phyloP scores from a whole-genome alignment of 176 grass and related monocot species.

The Raddia distichophylla region DNA sequence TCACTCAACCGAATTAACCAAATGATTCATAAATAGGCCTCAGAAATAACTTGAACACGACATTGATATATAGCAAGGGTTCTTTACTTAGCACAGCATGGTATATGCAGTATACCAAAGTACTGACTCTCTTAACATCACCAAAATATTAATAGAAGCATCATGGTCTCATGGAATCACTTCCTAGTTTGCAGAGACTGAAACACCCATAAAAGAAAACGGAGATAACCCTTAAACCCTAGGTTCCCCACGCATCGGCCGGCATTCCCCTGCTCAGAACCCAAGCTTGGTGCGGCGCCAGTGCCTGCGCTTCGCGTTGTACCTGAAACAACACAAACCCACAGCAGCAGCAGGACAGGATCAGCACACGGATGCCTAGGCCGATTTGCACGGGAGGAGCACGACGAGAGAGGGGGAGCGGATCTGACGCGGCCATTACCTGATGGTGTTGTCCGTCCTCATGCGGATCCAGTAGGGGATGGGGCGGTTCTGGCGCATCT shows the following conservation, averaged over 20 bases:
- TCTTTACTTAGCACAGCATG: slow-evolving; percentile 35
- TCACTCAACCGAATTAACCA: not conserved
- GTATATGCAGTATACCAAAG: slow-evolving; percentile 40
- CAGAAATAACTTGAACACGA: not conserved
- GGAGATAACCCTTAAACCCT: slow-evolving; percentile 44
- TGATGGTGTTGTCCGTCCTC: slow-evolving; percentile 92
- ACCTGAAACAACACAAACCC: slow-evolving; percentile 48
- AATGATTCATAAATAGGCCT: not conserved
- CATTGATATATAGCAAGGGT: slow-evolving; percentile 23
- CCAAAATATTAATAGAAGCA: slow-evolving; percentile 40
- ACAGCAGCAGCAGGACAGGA: not conserved
- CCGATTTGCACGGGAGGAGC: not conserved
- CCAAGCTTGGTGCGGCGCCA: slow-evolving; percentile 99
- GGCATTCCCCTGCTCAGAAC: slow-evolving; percentile 54
- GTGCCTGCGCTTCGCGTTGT: slow-evolving; percentile 98
- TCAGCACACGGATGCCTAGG: not conserved
- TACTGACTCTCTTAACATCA: slow-evolving; percentile 33
- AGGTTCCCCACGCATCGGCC: slow-evolving; percentile 26
- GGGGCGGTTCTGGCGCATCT: slow-evolving; percentile 93
- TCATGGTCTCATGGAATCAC: slow-evolving; percentile 53
- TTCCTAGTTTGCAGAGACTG: slow-evolving; percentile 50
- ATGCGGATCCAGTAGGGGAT: slow-evolving; percentile 98
- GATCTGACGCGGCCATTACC: slow-evolving; percentile 30
- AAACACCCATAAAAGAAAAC: slow-evolving; percentile 41
- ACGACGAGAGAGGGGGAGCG: not conserved